These are phyloP conservation scores for Chrysopogon serrulatus DNA, from an alignment of 176 grass and related monocot genomes.

Conservation along the genomic window DNA sequence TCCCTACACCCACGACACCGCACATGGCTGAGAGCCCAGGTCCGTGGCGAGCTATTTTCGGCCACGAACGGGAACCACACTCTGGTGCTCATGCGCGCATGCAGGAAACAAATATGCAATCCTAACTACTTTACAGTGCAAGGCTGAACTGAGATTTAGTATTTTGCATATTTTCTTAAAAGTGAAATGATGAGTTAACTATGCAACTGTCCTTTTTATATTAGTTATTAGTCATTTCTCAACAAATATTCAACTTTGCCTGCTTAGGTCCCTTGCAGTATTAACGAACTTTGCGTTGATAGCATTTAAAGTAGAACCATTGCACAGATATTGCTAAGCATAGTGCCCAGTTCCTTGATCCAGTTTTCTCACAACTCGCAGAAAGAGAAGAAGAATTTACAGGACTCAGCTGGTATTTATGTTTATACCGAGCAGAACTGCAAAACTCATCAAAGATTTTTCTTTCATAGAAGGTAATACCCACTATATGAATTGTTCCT, in stretches of 20 bases:
- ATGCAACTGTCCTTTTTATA: too few species aligned
- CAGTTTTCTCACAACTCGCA: slow-evolving; percentile 31
- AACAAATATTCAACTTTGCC: neutral
- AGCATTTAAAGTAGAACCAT: neutral
- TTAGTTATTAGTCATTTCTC: slow-evolving; percentile 4
- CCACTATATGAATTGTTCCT: slow-evolving; percentile 13
- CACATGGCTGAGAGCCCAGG: too few species aligned
- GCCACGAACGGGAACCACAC: too few species aligned
- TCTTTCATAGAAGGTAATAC: slow-evolving; percentile 71
- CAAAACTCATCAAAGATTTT: slow-evolving; percentile 86
- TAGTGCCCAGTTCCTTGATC: slow-evolving; percentile 5
- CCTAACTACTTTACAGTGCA: too few species aligned
- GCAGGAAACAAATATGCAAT: too few species aligned
- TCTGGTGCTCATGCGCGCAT: too few species aligned
- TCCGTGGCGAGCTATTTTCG: too few species aligned
- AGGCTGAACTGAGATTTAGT: too few species aligned
- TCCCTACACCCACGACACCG: too few species aligned
- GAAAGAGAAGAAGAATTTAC: slow-evolving; percentile 98
- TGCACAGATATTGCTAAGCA: neutral
- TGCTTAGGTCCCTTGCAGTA: neutral
- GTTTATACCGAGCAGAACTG: slow-evolving; percentile 75
- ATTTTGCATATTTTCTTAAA: too few species aligned
- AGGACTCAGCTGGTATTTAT: slow-evolving; percentile 80
- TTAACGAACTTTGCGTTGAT: neutral
- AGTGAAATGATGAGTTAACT: too few species aligned